phyloP scores from a whole-genome alignment of 768 basidiomycete species.

The Galerina sulciceps region DNA sequence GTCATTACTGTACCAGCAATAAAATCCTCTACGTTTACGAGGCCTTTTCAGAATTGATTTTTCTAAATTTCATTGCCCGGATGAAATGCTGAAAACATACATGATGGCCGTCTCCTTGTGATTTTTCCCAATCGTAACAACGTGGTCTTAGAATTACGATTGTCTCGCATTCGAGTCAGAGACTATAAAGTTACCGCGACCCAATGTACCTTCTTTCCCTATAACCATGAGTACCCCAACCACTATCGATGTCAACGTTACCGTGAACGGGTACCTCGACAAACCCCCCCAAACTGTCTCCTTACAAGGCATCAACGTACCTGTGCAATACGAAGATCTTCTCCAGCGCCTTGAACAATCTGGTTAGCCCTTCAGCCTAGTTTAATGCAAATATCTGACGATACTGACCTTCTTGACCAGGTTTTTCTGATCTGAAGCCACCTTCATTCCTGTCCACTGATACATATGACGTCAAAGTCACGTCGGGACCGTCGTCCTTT shows the following conservation, averaged over 20 bases:
- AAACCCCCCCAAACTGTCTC: neutral
- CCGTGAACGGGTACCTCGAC: neutral
- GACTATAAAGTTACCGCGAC: neutral
- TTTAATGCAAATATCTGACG: neutral
- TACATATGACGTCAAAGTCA: neutral
- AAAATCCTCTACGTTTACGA: no score
- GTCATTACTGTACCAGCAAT: neutral
- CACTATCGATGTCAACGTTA: neutral
- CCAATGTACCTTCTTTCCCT: neutral
- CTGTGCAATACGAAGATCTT: conserved; percentile 1
- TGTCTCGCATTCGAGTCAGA: no score
- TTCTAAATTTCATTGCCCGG: no score
- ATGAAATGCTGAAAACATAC: no score
- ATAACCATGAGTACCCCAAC: neutral
- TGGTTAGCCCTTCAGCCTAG: neutral
- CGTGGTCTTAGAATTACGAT: no score
- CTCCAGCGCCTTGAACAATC: neutral
- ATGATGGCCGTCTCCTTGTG: no score
- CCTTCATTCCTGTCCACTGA: neutral
- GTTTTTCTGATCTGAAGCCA: neutral
- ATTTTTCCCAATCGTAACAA: no score
- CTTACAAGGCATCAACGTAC: neutral
- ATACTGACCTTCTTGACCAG: neutral
- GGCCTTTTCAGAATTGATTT: no score
- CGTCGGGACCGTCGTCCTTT: neutral